Evolutionary conservation across 306 rosid species (phyloP).

Genomic region (Hippophae tibetana): DNA sequence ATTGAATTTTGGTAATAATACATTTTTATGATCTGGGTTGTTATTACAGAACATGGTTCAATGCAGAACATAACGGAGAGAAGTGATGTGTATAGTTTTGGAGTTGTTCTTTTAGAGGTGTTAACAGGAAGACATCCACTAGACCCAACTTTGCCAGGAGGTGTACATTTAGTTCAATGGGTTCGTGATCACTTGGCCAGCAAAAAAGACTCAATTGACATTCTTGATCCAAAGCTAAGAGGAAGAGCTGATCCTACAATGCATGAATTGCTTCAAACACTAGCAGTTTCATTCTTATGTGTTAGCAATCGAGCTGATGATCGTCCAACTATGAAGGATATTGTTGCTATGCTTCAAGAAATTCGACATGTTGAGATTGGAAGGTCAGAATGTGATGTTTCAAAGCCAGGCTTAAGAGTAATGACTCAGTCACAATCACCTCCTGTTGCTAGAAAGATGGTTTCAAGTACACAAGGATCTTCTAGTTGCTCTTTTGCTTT

Average conservation of each 20-base stretch:
- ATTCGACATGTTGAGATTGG: conserved; percentile 35
- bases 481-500: conserved; percentile 64
- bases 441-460: conserved; percentile 39
- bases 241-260: conserved; percentile 48
- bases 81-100: conserved; percentile 85
- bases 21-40: not conserved
- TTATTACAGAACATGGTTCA: conserved; percentile 54
- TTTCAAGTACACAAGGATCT: conserved; percentile 39
- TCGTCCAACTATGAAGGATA: conserved; percentile 79
- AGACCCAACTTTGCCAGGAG: conserved; percentile 71
- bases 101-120: conserved; percentile 71
- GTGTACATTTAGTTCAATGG: conserved; percentile 67
- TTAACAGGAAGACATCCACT: conserved; percentile 86
- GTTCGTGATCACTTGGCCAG: conserved; percentile 53
- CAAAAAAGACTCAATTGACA: conserved; percentile 37
- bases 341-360: conserved; percentile 68
- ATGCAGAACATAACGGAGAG: conserved; percentile 54
- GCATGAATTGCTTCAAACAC: conserved; percentile 72
- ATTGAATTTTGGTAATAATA: conserved; percentile 3
- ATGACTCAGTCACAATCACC: conserved; percentile 23
- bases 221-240: conserved; percentile 66
- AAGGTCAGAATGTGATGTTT: conserved; percentile 30
- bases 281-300: conserved; percentile 65
- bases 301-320: conserved; percentile 37
- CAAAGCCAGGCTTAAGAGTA: conserved; percentile 25